Evolutionary conservation across 441 rosid species (phyloP).

Genomic region (Populus hybrid): DNA sequence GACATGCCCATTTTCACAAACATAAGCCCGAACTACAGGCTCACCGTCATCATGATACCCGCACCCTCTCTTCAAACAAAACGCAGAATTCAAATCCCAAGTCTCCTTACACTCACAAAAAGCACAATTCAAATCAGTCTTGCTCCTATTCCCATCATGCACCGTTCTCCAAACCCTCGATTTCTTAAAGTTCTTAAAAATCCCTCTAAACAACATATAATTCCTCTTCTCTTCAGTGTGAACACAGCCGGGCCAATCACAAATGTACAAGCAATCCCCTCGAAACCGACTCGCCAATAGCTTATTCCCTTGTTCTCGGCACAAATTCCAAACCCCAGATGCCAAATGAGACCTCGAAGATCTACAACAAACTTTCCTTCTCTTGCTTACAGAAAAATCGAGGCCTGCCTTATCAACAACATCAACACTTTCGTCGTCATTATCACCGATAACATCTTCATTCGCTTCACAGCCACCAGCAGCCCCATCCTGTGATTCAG

Average conservation of each 20-base stretch:
- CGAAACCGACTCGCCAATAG: slow-evolving; percentile 85
- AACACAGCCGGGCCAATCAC: slow-evolving; percentile 91
- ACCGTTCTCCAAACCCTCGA: slow-evolving; percentile 91
- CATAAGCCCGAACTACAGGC: slow-evolving; percentile 97
- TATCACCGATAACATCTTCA: slow-evolving; percentile 26
- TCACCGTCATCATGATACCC: slow-evolving; percentile 96
- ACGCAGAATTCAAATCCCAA: slow-evolving; percentile 92
- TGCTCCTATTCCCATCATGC: slow-evolving; percentile 63
- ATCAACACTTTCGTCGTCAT: background rate
- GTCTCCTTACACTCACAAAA: slow-evolving; percentile 71
- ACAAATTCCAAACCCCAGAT: slow-evolving; percentile 68
- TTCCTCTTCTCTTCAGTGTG: slow-evolving; percentile 79
- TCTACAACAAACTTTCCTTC: slow-evolving; percentile 42
- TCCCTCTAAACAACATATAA: slow-evolving; percentile 86
- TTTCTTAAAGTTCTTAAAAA: slow-evolving; percentile 79
- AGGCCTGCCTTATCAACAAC: slow-evolving; percentile 28
- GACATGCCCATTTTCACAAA: slow-evolving; percentile 97
- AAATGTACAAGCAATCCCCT: slow-evolving; percentile 73
- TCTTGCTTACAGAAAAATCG: slow-evolving; percentile 34
- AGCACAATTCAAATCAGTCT: slow-evolving; percentile 67
- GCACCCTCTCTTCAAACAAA: slow-evolving; percentile 74
- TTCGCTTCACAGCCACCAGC: background rate
- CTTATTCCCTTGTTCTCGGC: slow-evolving; percentile 87
- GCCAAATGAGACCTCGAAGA: slow-evolving; percentile 70
- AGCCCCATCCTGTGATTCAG: slow-evolving; percentile 35